phyloP scores from a whole-genome alignment of 1,284 basidiomycete species.

The Volvariella surrecta region DNA sequence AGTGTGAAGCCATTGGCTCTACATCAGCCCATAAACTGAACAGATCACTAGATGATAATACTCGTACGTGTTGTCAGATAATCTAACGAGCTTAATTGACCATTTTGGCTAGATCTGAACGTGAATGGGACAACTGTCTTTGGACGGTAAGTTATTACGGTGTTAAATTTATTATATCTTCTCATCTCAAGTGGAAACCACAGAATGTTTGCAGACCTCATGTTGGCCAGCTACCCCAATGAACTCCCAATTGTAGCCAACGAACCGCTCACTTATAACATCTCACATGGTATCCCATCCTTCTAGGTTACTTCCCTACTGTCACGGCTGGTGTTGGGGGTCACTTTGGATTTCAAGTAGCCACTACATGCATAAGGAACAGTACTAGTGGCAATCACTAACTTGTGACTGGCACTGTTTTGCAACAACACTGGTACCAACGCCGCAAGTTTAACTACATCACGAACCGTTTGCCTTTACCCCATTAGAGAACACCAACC shows the following conservation, averaged over 20 bases:
- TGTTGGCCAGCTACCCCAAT: conserved; percentile 24
- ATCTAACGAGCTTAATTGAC: conserved; percentile 2
- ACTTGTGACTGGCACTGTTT: no score
- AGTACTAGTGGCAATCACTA: no score
- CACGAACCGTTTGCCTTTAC: no score
- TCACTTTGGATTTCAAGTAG: no score
- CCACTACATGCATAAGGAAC: no score
- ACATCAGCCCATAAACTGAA: conserved; percentile 33
- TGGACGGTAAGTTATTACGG: conserved; percentile 18
- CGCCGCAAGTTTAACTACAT: no score
- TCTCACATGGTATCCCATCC: conserved; percentile 18
- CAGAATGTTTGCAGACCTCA: conserved; percentile 33
- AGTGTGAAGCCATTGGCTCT: conserved; percentile 31
- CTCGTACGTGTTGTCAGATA: conserved; percentile 19
- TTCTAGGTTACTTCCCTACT: conserved; percentile 7
- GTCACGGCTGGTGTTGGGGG: no score
- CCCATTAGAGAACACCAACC: no score
- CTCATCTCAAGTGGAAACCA: background rate
- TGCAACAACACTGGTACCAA: no score
- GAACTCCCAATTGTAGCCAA: conserved; percentile 27
- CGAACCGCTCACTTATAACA: conserved; percentile 21
- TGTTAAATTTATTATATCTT: conserved; percentile 1
- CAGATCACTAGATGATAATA: conserved; percentile 28
- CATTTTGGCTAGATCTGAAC: conserved; percentile 20
- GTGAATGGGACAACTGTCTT: conserved; percentile 28